Conservation (phyloP, 306 rosid genomes). For the Ormosia semicastrata region DNA sequence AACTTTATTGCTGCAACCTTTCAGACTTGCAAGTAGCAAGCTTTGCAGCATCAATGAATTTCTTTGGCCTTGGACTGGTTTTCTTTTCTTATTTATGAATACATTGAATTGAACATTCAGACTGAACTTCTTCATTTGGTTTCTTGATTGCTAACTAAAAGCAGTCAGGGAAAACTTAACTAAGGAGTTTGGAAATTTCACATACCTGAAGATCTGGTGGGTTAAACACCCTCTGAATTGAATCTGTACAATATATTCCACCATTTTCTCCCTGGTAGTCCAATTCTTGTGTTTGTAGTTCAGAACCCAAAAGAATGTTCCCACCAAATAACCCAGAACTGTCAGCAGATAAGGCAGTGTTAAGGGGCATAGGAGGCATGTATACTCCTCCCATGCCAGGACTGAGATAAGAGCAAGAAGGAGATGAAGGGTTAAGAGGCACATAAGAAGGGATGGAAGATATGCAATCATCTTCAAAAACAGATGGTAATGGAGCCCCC, state of each 20-base stretch:
- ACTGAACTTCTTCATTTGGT: background rate
- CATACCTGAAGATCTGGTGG: slow-evolving; percentile 86
- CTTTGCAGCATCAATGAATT: slow-evolving; percentile 8
- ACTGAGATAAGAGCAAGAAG: slow-evolving; percentile 70
- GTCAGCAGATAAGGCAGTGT: slow-evolving; percentile 58
- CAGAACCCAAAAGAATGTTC: slow-evolving; percentile 60
- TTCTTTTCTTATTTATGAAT: background rate
- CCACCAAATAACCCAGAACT: slow-evolving; percentile 59
- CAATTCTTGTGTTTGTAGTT: slow-evolving; percentile 71
- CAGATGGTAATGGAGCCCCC: slow-evolving; percentile 48
- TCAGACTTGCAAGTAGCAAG: background rate
- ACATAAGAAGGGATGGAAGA: slow-evolving; percentile 77
- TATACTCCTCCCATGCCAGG: slow-evolving; percentile 54
- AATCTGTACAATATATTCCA: slow-evolving; percentile 66
- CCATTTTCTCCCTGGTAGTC: slow-evolving; percentile 83
- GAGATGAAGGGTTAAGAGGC: slow-evolving; percentile 63
- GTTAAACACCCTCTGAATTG: slow-evolving; percentile 61
- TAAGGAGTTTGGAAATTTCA: background rate
- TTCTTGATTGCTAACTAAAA: background rate
- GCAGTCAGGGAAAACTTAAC: background rate
- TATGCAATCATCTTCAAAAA: slow-evolving; percentile 77
- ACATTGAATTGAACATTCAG: slow-evolving; percentile 4
- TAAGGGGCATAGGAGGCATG: slow-evolving; percentile 56
- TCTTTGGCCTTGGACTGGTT: background rate
- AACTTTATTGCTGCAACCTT: background rate